Evolutionary conservation across 805 yeast species (phyloP).

Genomic region (Hanseniaspora pseudoguilliermondii): DNA sequence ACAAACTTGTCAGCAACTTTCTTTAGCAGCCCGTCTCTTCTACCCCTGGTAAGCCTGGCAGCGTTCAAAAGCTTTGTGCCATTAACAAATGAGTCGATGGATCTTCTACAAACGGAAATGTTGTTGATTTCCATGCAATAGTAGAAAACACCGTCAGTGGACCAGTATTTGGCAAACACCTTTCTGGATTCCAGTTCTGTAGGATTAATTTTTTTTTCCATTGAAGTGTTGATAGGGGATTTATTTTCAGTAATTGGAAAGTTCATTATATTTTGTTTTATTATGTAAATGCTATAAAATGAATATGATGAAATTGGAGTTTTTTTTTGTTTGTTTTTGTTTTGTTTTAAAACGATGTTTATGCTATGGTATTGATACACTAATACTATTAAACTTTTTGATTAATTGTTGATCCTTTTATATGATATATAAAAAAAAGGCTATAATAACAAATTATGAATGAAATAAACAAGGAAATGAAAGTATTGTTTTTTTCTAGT

Average conservation of each 20-base stretch:
- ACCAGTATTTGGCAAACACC: constrained; percentile 83
- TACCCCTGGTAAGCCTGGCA: constrained; percentile 77
- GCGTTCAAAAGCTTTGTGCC: constrained; percentile 75
- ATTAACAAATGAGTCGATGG: constrained; percentile 73
- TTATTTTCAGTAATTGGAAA: background rate
- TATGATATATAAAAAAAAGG: too few species aligned
- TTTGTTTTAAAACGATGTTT: too few species aligned
- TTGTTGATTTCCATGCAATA: constrained; percentile 78
- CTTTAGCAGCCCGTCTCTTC: constrained; percentile 73
- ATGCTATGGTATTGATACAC: too few species aligned
- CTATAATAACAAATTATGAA: background rate
- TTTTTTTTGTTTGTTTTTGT: too few species aligned
- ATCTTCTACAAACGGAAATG: constrained; percentile 68
- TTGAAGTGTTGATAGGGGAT: background rate
- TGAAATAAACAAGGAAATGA: background rate
- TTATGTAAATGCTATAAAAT: too few species aligned
- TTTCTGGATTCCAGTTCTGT: constrained; percentile 24
- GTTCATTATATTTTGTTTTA: background rate
- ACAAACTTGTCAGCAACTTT: constrained; percentile 67
- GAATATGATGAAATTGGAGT: too few species aligned
- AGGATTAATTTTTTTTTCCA: background rate
- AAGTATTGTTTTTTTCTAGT: background rate
- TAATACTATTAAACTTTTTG: too few species aligned
- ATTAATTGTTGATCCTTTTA: too few species aligned
- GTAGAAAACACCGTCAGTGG: constrained; percentile 72